Evolutionary conservation across 2,329 filamentous ascomycete species (phyloP), one percentile per base, ranked within the genome.

Genomic region (Aureobasidium sp.): DNA sequence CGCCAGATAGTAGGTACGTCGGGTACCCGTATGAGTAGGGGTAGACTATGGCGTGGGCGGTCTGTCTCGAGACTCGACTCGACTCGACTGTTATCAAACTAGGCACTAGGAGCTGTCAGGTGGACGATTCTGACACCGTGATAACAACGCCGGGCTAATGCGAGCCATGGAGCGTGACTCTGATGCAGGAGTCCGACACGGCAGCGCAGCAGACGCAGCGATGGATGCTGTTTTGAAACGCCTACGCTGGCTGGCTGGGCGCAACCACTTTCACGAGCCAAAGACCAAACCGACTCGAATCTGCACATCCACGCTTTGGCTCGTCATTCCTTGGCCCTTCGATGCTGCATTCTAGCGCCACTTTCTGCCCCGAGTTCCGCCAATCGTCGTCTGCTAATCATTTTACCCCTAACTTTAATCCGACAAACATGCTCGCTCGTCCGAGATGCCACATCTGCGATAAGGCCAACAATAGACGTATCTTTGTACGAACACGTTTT

Each of bases 201-300:
- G 21, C 32, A 10, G 8, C 8, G 34, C n/a, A 25, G 25, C 29
- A 11, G 6, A 27, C 13, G 29, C 25, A 13, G 53, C 53, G 27
- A 57, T 57, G 53, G 50, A 54, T 54, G n/a, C 30, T 54, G 36
- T 57, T 57, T 47, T 58, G 54, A 58, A 58, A 58, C 54, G 54
- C 54, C 29, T 30, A 58, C 30, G 30, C 25, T n/a, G 2, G 27
- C 14, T 48, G 49, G 34, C 49, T 53, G 49, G 49, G 49, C 49
- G 49, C 49, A 29, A 39, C 34, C 36, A 30, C 13, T 11, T 1
- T 3, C 25, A 30, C 50, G 3, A 30, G 2, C 9, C 30, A 7
- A 16, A 4, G 10, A 36, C 47, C 14, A 13, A 14, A 14, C 11
- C 11, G 11, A 37, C 34, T 14, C 16, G 29, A 49, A 13, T 47